These are phyloP conservation scores for Tritrichomonas foetus DNA, from an alignment of 208 protist genomes.

Conservation along the genomic window DNA sequence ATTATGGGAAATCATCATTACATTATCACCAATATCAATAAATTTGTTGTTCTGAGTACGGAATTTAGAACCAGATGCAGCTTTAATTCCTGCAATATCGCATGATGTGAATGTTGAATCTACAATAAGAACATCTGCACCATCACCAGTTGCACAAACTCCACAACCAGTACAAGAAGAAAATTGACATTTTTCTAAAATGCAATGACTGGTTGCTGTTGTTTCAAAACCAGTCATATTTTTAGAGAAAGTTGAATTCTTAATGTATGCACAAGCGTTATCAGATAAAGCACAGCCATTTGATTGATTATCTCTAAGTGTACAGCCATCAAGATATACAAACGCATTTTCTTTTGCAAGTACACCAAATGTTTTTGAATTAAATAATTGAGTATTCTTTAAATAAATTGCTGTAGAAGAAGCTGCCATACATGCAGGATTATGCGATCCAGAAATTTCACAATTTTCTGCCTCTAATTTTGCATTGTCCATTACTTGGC, in stretches of 20 bases:
- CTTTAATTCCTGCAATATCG: not conserved
- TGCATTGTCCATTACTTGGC: not conserved
- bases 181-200: not conserved
- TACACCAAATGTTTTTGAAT: constrained; percentile 1
- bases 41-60: not conserved
- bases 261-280: no score
- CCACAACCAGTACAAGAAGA: not conserved
- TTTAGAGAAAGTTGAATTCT: not conserved
- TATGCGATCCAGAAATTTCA: not conserved
- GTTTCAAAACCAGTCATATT: not conserved
- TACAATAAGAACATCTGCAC: not conserved
- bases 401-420: not conserved
- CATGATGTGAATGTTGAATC: not conserved
- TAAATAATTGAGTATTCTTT: not conserved
- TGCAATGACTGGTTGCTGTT: not conserved
- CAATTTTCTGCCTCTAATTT: not conserved
- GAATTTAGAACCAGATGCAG: not conserved
- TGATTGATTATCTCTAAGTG: not conserved
- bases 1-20: not conserved
- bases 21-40: not conserved
- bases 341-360: not conserved
- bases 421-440: not conserved
- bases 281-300: not conserved
- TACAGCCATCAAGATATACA: not conserved
- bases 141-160: not conserved